Evolutionary conservation across 495 filamentous ascomycete genomes (phyloP).

Genomic region (Xylaria telfairii): DNA sequence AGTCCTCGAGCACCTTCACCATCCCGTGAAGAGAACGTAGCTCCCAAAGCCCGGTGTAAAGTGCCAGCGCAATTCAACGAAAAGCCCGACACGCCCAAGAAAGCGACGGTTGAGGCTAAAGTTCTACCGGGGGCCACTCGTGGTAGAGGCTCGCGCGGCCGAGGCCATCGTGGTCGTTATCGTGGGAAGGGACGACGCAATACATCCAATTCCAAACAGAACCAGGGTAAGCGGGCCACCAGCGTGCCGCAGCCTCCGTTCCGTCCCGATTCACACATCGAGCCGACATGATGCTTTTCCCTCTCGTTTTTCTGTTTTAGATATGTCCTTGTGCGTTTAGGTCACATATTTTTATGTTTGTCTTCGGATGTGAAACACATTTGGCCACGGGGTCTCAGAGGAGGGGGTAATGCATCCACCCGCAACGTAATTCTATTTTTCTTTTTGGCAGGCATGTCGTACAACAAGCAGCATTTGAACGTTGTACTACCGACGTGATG

Average conservation of each 20-base stretch:
- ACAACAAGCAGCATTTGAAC: conserved; percentile 12
- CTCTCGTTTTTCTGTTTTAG: neutral
- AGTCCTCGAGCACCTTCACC: conserved; percentile 24
- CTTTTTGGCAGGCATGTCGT: neutral
- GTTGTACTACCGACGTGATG: conserved; percentile 12
- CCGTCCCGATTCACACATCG: neutral
- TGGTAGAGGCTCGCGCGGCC: conserved; percentile 34
- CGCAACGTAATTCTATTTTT: neutral
- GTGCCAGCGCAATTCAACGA: neutral
- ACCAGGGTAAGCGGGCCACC: conserved; percentile 14
- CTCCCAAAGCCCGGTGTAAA: conserved; percentile 8
- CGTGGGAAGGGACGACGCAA: conserved; percentile 35
- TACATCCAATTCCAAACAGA: conserved; percentile 26
- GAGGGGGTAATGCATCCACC: conserved; percentile 3
- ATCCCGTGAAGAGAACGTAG: neutral
- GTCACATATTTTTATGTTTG: neutral
- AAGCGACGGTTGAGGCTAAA: conserved; percentile 15
- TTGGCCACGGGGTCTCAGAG: neutral
- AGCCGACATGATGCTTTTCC: neutral
- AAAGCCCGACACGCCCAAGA: conserved; percentile 8
- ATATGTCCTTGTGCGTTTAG: neutral
- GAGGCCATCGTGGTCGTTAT: conserved; percentile 36
- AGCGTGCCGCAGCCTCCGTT: neutral
- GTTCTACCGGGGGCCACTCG: conserved; percentile 25
- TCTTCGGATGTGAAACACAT: conserved; percentile 11